A percentile compares a stretch with the other conserved stretches of the same genome.
phyloP scores from a whole-genome alignment of 2,329 filamentous ascomycete genomes.

The Alternaria gaisen region DNA sequence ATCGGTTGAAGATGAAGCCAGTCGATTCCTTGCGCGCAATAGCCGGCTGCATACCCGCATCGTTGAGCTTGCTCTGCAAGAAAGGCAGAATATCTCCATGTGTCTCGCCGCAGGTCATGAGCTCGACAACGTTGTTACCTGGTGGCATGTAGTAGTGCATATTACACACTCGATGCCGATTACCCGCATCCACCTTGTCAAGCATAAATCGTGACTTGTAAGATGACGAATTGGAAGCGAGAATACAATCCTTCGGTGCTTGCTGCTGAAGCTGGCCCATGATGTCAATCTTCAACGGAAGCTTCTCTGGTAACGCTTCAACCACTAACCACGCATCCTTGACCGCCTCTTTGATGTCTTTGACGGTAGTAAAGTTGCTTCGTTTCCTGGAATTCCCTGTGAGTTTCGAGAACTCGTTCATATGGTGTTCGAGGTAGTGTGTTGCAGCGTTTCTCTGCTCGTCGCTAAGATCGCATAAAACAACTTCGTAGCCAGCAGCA shows the following conservation, averaged over 20 bases:
- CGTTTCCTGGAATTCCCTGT: conserved; percentile 1
- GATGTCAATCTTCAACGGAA: conserved; percentile 59
- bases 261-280: conserved; percentile 58
- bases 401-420: conserved; percentile 6
- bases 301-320: conserved; percentile 62
- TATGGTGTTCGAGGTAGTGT: conserved; percentile 18
- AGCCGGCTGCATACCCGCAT: conserved; percentile 55
- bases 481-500: conserved; percentile 16
- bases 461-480: conserved; percentile 19
- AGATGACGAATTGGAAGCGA: conserved; percentile 63
- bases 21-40: conserved; percentile 60
- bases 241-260: conserved; percentile 57
- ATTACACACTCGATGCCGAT: conserved; percentile 48
- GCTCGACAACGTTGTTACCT: conserved; percentile 57
- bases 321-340: conserved; percentile 62
- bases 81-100: conserved; percentile 56
- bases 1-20: conserved; percentile 64
- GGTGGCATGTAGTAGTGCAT: conserved; percentile 63
- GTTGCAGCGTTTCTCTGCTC: conserved; percentile 18
- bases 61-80: conserved; percentile 52
- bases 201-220: conserved; percentile 63
- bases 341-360: conserved; percentile 54
- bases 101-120: conserved; percentile 63
- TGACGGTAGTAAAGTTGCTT: conserved; percentile 26
- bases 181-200: conserved; percentile 52